Evolutionary conservation across 2,329 filamentous ascomycete genomes (phyloP).

Genomic region (Chalaropsis ovoidea): DNA sequence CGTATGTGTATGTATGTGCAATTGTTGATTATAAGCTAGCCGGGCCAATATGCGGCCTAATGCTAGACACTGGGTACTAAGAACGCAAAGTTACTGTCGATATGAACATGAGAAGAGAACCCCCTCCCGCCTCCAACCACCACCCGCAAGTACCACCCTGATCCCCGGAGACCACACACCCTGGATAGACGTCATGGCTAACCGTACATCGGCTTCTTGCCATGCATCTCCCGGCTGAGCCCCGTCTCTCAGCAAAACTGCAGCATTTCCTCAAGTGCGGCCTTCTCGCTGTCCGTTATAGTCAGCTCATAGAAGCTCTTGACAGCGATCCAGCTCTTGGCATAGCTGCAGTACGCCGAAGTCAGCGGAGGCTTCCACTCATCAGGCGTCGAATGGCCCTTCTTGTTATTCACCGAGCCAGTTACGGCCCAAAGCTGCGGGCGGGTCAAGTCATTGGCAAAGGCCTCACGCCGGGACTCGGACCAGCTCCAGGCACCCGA

Average conservation of each 20-base stretch:
- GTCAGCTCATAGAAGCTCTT: constrained; percentile 62
- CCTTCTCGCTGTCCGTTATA: constrained; percentile 62
- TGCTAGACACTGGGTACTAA: neutral
- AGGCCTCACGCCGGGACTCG: constrained; percentile 51
- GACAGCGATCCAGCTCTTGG: constrained; percentile 65
- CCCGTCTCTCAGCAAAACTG: constrained; percentile 44
- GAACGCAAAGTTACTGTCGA: neutral
- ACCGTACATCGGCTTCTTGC: neutral
- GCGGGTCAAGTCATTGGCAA: constrained; percentile 66
- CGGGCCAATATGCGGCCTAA: neutral
- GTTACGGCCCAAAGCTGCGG: constrained; percentile 75
- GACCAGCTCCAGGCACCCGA: constrained; percentile 66
- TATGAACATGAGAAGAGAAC: neutral
- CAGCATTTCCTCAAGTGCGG: constrained; percentile 54
- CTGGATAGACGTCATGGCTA: neutral
- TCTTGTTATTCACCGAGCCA: constrained; percentile 61
- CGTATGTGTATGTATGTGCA: neutral
- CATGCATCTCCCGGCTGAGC: neutral
- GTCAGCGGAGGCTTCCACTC: constrained; percentile 61
- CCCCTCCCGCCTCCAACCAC: neutral
- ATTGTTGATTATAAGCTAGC: neutral
- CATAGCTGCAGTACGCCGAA: constrained; percentile 68
- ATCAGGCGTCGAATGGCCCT: constrained; percentile 65
- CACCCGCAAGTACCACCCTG: neutral
- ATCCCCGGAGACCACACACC: too few species aligned